A percentile compares a stretch with the other conserved stretches of the same genome.
Evolutionary conservation across 2,329 filamentous ascomycete species (phyloP).

Genomic region (Arthroderma sp.): DNA sequence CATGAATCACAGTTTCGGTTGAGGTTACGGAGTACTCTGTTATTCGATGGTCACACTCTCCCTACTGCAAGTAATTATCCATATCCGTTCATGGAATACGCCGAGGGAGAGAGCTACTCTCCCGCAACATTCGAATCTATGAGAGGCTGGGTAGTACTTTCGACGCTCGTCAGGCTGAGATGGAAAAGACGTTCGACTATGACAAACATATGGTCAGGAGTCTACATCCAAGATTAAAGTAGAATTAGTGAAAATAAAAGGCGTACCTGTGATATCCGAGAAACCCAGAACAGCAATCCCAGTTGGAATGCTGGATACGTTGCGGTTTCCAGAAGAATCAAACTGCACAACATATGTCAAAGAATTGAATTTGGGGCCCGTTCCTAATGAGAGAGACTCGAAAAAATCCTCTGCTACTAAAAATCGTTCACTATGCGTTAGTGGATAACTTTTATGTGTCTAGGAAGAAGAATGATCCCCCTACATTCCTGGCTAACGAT

Average conservation of each 20-base stretch:
- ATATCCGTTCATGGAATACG: too few species aligned
- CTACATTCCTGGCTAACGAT: background rate
- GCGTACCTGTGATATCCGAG: background rate
- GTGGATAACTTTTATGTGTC: background rate
- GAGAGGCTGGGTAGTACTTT: background rate
- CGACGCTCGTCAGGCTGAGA: background rate
- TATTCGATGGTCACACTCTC: too few species aligned
- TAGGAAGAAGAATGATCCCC: background rate
- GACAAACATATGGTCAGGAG: background rate
- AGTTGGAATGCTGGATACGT: background rate
- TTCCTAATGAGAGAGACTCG: background rate
- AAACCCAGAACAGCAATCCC: background rate
- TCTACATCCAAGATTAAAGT: background rate
- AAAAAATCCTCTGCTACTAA: background rate
- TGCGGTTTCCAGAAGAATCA: background rate
- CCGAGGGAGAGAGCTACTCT: background rate
- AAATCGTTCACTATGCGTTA: background rate
- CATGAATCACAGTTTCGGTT: too few species aligned
- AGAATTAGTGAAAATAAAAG: background rate
- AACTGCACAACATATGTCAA: background rate
- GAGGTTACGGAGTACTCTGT: too few species aligned
- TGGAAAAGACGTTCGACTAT: background rate
- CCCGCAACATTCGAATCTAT: background rate
- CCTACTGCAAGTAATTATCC: too few species aligned
- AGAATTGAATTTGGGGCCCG: background rate